These are phyloP conservation scores for Microstegium vimineum DNA, from an alignment of 176 grass and related monocot species.

Conservation along the genomic window DNA sequence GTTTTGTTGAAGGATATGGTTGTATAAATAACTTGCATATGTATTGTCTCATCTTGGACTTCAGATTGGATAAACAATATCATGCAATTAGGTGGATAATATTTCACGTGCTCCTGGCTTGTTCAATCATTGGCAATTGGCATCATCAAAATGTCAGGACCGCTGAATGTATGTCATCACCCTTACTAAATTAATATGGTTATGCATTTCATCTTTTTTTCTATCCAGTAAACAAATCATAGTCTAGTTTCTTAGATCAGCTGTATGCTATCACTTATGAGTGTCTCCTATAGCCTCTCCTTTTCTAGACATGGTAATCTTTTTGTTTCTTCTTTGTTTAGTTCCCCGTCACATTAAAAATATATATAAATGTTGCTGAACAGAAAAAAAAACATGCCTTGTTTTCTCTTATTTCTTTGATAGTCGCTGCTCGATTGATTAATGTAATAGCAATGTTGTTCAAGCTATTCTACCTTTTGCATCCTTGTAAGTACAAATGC, in stretches of 20 bases:
- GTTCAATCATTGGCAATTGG: conserved; percentile 11
- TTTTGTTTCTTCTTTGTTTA: conserved; percentile 20
- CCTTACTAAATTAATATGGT: conserved; percentile 27
- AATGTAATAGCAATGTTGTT: neutral
- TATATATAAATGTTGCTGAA: neutral
- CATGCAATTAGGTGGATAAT: conserved; percentile 23
- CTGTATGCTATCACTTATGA: neutral
- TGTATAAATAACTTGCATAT: too few species aligned
- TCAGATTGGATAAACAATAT: conserved; percentile 26
- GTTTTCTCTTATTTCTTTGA: neutral
- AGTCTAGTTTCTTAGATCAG: neutral
- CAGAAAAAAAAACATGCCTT: neutral
- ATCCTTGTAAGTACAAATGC: neutral
- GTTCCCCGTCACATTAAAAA: neutral
- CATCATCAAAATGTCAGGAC: conserved; percentile 55
- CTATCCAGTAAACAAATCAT: conserved; percentile 16
- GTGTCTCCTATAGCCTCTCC: neutral
- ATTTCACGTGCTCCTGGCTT: conserved; percentile 9
- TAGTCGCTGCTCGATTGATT: neutral
- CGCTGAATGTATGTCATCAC: conserved; percentile 50
- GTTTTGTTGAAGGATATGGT: neutral
- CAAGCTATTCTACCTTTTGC: neutral
- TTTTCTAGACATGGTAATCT: neutral
- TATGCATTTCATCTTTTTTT: neutral
- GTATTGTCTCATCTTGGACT: neutral